Percentiles rank a stretch among this genome's conserved stretches.
These are phyloP conservation scores for Westerdykella ornata DNA, from an alignment of 2,329 filamentous ascomycete genomes.

Conservation along the genomic window DNA sequence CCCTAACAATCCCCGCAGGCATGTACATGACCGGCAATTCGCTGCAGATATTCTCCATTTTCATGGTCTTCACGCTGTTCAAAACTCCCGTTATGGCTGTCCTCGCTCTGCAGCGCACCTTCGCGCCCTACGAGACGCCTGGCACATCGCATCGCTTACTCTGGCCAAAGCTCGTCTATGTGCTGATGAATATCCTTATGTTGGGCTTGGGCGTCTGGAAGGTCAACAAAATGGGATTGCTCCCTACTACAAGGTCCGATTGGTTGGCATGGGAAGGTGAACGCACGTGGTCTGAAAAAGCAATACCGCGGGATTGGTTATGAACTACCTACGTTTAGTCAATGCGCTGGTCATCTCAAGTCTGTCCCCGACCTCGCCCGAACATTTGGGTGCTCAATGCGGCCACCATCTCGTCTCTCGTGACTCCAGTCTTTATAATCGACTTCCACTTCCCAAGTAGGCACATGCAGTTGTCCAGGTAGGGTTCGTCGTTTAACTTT, in stretches of 20 bases:
- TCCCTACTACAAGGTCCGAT: slow-evolving; percentile 94
- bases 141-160: slow-evolving; percentile 67
- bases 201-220: slow-evolving; percentile 90
- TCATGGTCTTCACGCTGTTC: slow-evolving; percentile 99
- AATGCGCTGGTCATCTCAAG: too few relatives aligned
- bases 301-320: slow-evolving; percentile 33
- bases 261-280: slow-evolving; percentile 94
- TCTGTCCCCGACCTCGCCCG: too few relatives aligned
- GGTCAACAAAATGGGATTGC: slow-evolving; percentile 87
- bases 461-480: too few relatives aligned
- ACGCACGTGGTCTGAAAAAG: slow-evolving; percentile 42
- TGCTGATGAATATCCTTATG: slow-evolving; percentile 78
- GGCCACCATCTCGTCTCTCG: too few relatives aligned
- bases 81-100: slow-evolving; percentile 89
- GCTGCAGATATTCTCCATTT: slow-evolving; percentile 97
- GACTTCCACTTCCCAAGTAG: too few relatives aligned
- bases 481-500: too few relatives aligned
- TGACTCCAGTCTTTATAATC: too few relatives aligned
- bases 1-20: slow-evolving; percentile 29
- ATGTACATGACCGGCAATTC: slow-evolving; percentile 99
- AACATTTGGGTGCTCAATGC: too few relatives aligned
- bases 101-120: slow-evolving; percentile 75
- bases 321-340: slow-evolving; percentile 5
- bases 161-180: slow-evolving; percentile 79
- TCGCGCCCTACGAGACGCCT: slow-evolving; percentile 82